Evolutionary conservation across 305 asterid genomes (phyloP).

Genomic region (Galium porrigens): DNA sequence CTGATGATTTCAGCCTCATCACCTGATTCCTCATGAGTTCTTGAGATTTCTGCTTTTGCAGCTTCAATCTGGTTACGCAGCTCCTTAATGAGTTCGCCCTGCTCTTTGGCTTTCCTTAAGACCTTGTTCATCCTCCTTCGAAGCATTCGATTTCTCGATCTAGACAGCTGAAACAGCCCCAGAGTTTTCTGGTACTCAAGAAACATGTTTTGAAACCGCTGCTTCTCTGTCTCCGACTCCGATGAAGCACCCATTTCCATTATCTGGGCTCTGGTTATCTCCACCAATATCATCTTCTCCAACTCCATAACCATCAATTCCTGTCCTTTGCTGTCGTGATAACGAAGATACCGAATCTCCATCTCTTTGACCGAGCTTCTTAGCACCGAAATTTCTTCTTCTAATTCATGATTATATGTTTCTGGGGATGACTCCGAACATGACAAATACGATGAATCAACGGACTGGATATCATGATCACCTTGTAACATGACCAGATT

Average conservation of each 20-base stretch:
- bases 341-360: slow-evolving; percentile 24
- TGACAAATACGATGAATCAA: slow-evolving; percentile 18
- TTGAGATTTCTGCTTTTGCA: slow-evolving; percentile 27
- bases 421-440: slow-evolving; percentile 11
- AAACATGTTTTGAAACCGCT: slow-evolving; percentile 27
- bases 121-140: slow-evolving; percentile 34
- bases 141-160: slow-evolving; percentile 34
- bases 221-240: slow-evolving; percentile 27
- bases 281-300: slow-evolving; percentile 31
- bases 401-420: slow-evolving; percentile 15
- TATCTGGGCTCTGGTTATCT: slow-evolving; percentile 26
- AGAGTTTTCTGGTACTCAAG: slow-evolving; percentile 20
- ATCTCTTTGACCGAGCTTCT: slow-evolving; percentile 22
- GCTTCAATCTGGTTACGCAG: slow-evolving; percentile 23
- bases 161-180: slow-evolving; percentile 26
- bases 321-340: slow-evolving; percentile 32
- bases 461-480: slow-evolving; percentile 23
- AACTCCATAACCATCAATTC: slow-evolving; percentile 31
- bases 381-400: slow-evolving; percentile 23
- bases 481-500: slow-evolving; percentile 1
- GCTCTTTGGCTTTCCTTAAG: slow-evolving; percentile 18
- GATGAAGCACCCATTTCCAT: slow-evolving; percentile 25
- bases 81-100: slow-evolving; percentile 18
- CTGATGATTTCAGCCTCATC: slow-evolving; percentile 19
- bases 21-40: slow-evolving; percentile 22